These are phyloP conservation scores for Globisporangium echinulatum DNA, from an alignment of 352 stramenopile species.

Conservation along the genomic window DNA sequence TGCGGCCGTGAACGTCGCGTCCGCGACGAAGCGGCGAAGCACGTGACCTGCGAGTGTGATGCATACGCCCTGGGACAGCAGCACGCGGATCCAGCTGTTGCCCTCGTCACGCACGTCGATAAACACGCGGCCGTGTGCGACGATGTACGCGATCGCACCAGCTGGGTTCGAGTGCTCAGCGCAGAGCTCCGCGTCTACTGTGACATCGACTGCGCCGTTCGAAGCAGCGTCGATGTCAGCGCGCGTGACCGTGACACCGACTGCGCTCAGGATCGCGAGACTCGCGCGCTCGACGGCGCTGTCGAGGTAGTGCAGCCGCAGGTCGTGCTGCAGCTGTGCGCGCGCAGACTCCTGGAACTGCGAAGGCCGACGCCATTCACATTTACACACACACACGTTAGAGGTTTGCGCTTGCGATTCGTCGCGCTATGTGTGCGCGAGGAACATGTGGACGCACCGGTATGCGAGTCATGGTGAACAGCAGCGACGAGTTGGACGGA, in stretches of 20 bases:
- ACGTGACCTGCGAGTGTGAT: conserved; percentile 19
- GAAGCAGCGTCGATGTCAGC: background rate
- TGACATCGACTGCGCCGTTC: conserved; percentile 12
- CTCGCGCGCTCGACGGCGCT: conserved; percentile 49
- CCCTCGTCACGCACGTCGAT: conserved; percentile 66
- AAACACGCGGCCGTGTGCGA: conserved; percentile 33
- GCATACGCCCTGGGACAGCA: conserved; percentile 30
- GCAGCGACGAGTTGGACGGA: no score
- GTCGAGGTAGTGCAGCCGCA: conserved; percentile 63
- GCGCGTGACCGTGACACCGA: conserved; percentile 33
- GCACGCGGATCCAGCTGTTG: conserved; percentile 60
- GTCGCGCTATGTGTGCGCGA: no score
- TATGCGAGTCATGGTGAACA: no score
- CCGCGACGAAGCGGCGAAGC: conserved; percentile 43
- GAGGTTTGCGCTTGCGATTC: no score
- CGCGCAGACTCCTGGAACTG: background rate
- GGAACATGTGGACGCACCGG: no score
- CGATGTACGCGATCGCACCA: conserved; percentile 24
- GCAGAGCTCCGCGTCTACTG: conserved; percentile 17
- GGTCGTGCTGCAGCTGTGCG: conserved; percentile 23
- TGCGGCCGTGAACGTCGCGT: conserved; percentile 11
- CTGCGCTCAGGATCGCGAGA: conserved; percentile 40
- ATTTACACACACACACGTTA: no score
- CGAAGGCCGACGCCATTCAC: no score
- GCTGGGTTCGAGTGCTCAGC: conserved; percentile 41